Evolutionary conservation across 164 flowering plant species (phyloP), one percentile per base, ranked within the genome.

Genomic region (Malania oleifera): DNA sequence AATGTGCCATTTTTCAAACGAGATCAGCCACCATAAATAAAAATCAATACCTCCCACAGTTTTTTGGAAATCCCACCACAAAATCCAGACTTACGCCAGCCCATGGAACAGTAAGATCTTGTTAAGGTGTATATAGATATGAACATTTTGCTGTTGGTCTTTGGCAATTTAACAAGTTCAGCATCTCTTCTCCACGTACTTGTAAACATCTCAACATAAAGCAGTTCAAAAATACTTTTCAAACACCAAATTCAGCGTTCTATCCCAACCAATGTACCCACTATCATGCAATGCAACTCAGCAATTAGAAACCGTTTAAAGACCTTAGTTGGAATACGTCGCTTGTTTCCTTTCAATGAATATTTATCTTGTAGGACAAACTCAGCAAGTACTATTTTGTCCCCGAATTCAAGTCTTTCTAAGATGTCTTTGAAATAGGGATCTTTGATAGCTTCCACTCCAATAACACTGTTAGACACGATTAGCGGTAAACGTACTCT

Each of bases 1-100:
- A 61, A 15, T 61, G 56, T 1, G 47, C 27, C 64, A 61, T 61
- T 28, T 52, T 61, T 5, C 49, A 61, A 51, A 25, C 38, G 1
- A 38, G 14, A 31, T 61, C 64, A 24, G 51, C 64, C 5, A 52
- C 48, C 10, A 61, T 48, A 39, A 52, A 37, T 6, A 52, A 19
- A 1, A 25, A 51, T 61, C 64, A 15, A 22, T 5, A 3, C 48
- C 46, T 15, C 55, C 18, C 37, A 38, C 47, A 0, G 57, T 51
- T 1, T 13, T n/a, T 12, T 0, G 57, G 56, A 4, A 61, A 23
- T 1, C 64, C 48, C 22, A 51, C 17, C 0, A 61, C 22, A 47
- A 61, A 52, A 15, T 61, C 56, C 56, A 61, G 51, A 24, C 24
- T 14, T 6, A 61, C n/a, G 19, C 51, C 64, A 2, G 5, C 47